Conservation (phyloP, 345 rosid species). For the Corymbia maculata region DNA sequence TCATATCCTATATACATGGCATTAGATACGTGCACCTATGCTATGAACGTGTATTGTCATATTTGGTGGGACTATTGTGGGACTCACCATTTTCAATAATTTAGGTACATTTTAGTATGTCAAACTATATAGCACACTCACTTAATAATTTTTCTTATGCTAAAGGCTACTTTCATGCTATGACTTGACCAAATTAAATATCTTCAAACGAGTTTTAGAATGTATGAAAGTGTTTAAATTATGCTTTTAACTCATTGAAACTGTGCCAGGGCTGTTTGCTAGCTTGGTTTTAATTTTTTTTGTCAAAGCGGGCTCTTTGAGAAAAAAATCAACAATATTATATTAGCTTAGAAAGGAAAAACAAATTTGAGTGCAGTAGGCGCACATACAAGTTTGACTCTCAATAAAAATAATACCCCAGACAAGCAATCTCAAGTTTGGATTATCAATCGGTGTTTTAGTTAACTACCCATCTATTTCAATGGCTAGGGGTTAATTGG, state of each 20-base stretch:
- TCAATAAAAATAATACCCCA: not conserved
- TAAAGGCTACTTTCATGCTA: not conserved
- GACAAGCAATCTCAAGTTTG: not conserved
- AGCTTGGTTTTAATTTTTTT: no score
- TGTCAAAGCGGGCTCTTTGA: not conserved
- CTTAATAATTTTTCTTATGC: not conserved
- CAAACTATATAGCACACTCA: not conserved
- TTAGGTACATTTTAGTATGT: not conserved
- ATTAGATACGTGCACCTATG: not conserved
- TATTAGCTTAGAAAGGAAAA: not conserved
- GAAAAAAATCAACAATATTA: no score
- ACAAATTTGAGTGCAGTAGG: not conserved
- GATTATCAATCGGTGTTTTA: not conserved
- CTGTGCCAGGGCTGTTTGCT: no score
- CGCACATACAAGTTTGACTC: not conserved
- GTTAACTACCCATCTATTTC: not conserved
- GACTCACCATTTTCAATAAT: not conserved
- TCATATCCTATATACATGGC: not conserved
- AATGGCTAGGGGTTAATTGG: not conserved
- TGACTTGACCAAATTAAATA: no score
- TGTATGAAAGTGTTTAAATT: not conserved
- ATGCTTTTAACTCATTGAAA: not conserved
- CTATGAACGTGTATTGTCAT: not conserved
- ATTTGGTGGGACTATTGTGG: not conserved
- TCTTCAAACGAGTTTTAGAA: not conserved